Conservation (phyloP, 1,139 yeast genomes). For the Groenewaldozyma auringiensis region DNA sequence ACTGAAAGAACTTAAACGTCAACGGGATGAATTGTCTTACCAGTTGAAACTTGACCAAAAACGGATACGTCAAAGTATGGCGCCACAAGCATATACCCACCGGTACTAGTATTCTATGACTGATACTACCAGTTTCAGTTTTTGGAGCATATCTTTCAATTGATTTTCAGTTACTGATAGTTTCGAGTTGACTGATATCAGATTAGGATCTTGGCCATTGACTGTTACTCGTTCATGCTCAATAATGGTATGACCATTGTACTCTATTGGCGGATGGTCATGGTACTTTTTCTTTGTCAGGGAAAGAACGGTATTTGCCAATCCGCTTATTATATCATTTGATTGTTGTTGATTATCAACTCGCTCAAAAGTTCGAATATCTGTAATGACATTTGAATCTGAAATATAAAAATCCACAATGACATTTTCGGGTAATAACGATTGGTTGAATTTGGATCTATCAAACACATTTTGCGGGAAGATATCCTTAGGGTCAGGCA, state of each 20-base stretch:
- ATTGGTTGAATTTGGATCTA: conserved; percentile 8
- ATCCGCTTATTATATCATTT: not conserved
- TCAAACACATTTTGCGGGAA: conserved; percentile 20
- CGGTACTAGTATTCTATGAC: conserved; percentile 1
- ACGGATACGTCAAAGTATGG: not conserved
- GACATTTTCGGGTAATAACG: conserved; percentile 16
- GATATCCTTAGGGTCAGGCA: conserved; percentile 16
- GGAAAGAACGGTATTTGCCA: conserved; percentile 8
- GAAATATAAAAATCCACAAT: conserved; percentile 23
- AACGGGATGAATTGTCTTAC: conserved; percentile 33
- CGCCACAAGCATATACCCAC: conserved; percentile 1
- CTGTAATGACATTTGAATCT: conserved; percentile 24
- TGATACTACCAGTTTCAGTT: conserved; percentile 16
- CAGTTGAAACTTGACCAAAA: conserved; percentile 24
- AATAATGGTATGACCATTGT: conserved; percentile 34
- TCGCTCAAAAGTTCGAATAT: conserved; percentile 20
- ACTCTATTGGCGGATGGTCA: conserved; percentile 23
- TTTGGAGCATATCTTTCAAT: conserved; percentile 20
- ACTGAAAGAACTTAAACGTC: conserved; percentile 31
- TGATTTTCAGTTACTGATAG: conserved; percentile 25
- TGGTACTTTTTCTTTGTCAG: conserved; percentile 6
- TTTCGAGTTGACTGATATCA: conserved; percentile 39
- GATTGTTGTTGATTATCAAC: not conserved
- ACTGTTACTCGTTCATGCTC: conserved; percentile 36
- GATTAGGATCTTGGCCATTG: conserved; percentile 40